Evolutionary conservation across 2,329 filamentous ascomycete genomes (phyloP).

Genomic region (Elsinoe arachidis): DNA sequence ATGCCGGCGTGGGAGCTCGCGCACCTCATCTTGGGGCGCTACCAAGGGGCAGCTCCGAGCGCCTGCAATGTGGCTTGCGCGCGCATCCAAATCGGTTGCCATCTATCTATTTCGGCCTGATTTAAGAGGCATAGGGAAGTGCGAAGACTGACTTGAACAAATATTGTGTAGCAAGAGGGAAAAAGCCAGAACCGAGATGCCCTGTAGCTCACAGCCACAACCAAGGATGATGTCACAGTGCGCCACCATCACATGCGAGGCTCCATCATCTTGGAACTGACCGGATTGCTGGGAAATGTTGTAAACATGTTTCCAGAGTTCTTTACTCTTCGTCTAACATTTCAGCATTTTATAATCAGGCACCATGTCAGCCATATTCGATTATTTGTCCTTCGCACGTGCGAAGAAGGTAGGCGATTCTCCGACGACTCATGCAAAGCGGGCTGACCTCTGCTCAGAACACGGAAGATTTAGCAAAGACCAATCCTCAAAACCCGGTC

Average conservation of each 20-base stretch:
- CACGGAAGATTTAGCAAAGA: constrained; percentile 28
- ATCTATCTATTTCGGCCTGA: too few relatives aligned
- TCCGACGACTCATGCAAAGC: too few relatives aligned
- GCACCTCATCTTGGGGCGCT: too few relatives aligned
- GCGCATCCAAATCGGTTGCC: too few relatives aligned
- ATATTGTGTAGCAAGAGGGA: too few relatives aligned
- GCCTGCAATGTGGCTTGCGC: too few relatives aligned
- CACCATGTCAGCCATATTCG: neutral
- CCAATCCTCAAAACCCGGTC: constrained; percentile 35
- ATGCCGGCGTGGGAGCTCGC: too few relatives aligned
- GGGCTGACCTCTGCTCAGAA: constrained; percentile 15
- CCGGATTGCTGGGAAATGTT: neutral
- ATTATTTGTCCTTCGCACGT: constrained; percentile 24
- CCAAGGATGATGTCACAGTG: constrained; percentile 8
- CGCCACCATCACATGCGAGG: constrained; percentile 8
- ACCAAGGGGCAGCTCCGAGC: too few relatives aligned
- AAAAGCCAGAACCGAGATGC: neutral
- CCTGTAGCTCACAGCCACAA: neutral
- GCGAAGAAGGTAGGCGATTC: constrained; percentile 21
- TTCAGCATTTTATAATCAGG: neutral
- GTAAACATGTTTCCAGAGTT: neutral
- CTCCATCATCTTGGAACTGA: neutral
- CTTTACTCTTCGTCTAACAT: neutral
- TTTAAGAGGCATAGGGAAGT: too few relatives aligned
- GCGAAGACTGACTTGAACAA: too few relatives aligned